These are phyloP conservation scores for Ampelocalamus luodianensis DNA, from an alignment of 176 grass and related monocot genomes.

Conservation along the genomic window DNA sequence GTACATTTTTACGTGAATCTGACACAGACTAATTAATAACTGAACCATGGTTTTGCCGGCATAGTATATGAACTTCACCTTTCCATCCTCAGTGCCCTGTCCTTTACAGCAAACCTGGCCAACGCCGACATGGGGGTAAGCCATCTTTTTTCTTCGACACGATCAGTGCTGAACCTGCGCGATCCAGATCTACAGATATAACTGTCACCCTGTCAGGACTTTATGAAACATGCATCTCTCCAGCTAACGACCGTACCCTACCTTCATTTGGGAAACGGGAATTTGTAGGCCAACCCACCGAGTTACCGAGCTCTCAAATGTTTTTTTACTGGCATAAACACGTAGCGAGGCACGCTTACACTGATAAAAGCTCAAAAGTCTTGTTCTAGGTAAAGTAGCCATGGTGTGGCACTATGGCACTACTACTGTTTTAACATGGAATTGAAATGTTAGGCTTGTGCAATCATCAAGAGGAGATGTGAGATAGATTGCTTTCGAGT, in stretches of 20 bases:
- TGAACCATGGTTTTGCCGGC: background rate
- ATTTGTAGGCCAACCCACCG: background rate
- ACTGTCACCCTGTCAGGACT: background rate
- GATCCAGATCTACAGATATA: constrained; percentile 2
- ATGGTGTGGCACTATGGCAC: background rate
- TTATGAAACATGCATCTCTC: background rate
- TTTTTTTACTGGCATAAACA: background rate
- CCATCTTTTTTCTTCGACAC: background rate
- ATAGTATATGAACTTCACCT: background rate
- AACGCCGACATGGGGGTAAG: background rate
- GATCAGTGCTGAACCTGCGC: background rate
- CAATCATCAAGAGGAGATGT: background rate
- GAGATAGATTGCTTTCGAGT: background rate
- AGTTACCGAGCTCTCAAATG: background rate
- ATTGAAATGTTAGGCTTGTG: background rate
- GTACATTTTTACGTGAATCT: background rate
- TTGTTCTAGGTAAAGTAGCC: background rate
- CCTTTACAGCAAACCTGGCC: background rate
- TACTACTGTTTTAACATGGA: background rate
- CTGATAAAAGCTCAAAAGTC: background rate
- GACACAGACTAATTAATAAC: background rate
- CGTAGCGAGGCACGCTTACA: background rate
- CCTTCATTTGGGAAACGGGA: too few species aligned
- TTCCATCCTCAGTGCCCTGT: background rate
- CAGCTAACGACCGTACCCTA: background rate